These are phyloP conservation scores for Trichophyton simii DNA, from an alignment of 2,329 filamentous ascomycete species.

Conservation along the genomic window DNA sequence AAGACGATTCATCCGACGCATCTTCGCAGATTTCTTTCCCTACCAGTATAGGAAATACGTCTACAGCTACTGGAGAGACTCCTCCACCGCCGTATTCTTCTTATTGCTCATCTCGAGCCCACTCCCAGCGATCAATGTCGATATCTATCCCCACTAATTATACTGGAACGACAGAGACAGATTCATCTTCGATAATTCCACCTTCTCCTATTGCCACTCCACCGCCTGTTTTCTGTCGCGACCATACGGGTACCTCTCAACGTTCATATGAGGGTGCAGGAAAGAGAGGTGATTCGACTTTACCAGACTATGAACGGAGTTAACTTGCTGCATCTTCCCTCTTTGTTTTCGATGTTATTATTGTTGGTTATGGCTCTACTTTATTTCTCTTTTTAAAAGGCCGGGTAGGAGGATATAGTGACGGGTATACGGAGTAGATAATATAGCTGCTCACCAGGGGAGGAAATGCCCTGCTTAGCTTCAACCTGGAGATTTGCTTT, in stretches of 20 bases:
- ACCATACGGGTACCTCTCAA: background rate
- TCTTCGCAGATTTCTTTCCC: conserved; percentile 32
- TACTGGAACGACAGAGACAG: conserved; percentile 8
- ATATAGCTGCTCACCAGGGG: background rate
- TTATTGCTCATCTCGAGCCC: conserved; percentile 18
- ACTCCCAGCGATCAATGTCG: conserved; percentile 19
- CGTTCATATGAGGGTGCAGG: background rate
- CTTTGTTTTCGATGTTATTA: background rate
- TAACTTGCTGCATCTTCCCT: background rate
- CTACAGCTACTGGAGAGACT: conserved; percentile 32
- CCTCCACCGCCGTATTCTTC: conserved; percentile 33
- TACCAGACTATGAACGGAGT: background rate
- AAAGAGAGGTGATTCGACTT: background rate
- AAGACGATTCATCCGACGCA: conserved; percentile 26
- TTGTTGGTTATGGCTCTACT: background rate
- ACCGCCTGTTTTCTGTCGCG: conserved; percentile 17
- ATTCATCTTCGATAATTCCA: conserved; percentile 4
- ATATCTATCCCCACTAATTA: conserved; percentile 22
- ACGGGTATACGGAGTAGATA: background rate
- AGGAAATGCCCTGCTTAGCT: background rate
- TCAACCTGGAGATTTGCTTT: background rate
- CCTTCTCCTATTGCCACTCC: conserved; percentile 19
- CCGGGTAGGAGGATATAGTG: background rate
- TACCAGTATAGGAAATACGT: conserved; percentile 34
- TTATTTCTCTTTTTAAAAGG: background rate